These are phyloP conservation scores for Vanilla planifolia DNA, from an alignment of 106 monocot species.

Conservation along the genomic window DNA sequence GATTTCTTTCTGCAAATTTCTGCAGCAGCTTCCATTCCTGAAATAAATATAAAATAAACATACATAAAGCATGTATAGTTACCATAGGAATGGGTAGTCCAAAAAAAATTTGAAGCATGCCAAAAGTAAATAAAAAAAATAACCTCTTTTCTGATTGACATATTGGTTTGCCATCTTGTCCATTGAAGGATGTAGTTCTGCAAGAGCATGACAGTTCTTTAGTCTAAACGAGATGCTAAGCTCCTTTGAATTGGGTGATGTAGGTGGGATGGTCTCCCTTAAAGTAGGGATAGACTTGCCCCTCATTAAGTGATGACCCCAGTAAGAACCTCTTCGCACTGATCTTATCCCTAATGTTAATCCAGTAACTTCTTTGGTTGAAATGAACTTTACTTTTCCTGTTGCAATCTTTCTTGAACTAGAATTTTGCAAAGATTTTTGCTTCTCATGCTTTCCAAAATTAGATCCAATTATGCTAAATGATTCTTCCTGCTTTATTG, in stretches of 20 bases:
- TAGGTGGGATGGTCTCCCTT: not conserved
- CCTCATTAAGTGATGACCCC: no score
- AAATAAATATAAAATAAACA: not conserved
- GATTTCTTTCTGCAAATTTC: not conserved
- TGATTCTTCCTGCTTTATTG: not conserved
- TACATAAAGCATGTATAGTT: not conserved
- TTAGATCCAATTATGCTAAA: not conserved
- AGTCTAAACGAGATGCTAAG: not conserved
- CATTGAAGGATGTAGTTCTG: not conserved
- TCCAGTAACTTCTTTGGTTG: not conserved
- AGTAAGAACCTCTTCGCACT: not conserved
- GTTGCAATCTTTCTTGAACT: not conserved
- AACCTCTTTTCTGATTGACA: not conserved
- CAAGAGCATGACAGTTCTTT: not conserved
- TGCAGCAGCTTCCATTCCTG: not conserved
- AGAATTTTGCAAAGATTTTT: not conserved
- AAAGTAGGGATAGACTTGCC: not conserved
- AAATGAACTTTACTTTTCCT: conserved; percentile 9
- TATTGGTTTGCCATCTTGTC: not conserved
- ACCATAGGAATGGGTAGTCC: no score
- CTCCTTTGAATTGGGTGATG: not conserved
- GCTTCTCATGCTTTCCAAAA: not conserved
- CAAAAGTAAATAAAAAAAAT: not conserved
- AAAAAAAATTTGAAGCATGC: no score
- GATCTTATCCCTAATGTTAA: not conserved